Percentiles rank a stretch among this genome's conserved stretches.
phyloP scores from a whole-genome alignment of 345 rosid genomes.

The Aquilaria yunnanensis region DNA sequence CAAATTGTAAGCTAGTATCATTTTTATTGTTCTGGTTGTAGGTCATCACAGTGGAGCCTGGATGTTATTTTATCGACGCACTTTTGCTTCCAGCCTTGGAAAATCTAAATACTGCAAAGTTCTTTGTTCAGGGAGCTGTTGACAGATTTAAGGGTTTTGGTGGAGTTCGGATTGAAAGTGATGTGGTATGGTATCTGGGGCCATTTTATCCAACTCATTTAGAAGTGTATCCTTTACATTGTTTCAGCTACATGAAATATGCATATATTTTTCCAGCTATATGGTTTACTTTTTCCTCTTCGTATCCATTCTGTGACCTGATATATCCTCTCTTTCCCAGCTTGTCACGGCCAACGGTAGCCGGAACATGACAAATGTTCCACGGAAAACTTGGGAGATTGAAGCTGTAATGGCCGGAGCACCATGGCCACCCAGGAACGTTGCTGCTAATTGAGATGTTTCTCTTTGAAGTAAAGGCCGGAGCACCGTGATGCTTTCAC shows the following conservation, averaged over 20 bases:
- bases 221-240: not conserved
- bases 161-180: conserved; percentile 96
- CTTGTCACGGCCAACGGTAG: conserved; percentile 58
- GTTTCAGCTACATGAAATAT: too few relatives aligned
- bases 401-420: conserved; percentile 93
- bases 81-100: conserved; percentile 66
- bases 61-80: conserved; percentile 89
- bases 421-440: conserved; percentile 46
- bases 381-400: conserved; percentile 58
- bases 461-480: too few relatives aligned
- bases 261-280: not conserved
- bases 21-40: conserved; percentile 16
- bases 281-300: too few relatives aligned
- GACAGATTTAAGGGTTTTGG: conserved; percentile 65
- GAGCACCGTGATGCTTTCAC: too few relatives aligned
- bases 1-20: conserved; percentile 2
- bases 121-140: conserved; percentile 49
- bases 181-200: conserved; percentile 45
- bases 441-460: not conserved
- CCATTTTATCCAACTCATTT: not conserved
- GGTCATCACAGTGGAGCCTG: conserved; percentile 98
- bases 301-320: not conserved
- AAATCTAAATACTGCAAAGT: conserved; percentile 42
- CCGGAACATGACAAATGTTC: conserved; percentile 77
- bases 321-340: conserved; percentile 19